Percentiles rank a stretch among this genome's conserved stretches.
Evolutionary conservation across 164 flowering plant genomes (phyloP).

Genomic region (Umbilicus rupestris): DNA sequence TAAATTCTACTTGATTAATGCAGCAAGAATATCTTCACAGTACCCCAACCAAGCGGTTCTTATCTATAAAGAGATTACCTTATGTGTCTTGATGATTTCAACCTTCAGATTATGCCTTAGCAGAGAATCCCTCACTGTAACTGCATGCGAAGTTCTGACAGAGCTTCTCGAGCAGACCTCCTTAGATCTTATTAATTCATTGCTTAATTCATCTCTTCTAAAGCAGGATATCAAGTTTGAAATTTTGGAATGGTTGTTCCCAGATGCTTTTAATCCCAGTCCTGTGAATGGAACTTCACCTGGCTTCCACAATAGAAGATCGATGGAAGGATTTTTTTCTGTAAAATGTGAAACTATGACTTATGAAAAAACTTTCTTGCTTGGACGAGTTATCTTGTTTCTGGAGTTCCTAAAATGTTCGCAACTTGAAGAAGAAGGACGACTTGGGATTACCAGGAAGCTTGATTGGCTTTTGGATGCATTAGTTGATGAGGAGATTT

Average conservation of each 20-base stretch:
- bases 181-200: constrained; percentile 45
- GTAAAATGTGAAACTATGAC: constrained; percentile 28
- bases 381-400: constrained; percentile 50
- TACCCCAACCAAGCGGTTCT: constrained; percentile 50
- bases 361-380: constrained; percentile 23
- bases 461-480: constrained; percentile 52
- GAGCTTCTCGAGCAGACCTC: constrained; percentile 70
- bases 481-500: constrained; percentile 49
- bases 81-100: constrained; percentile 46
- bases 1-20: constrained; percentile 76
- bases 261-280: constrained; percentile 16
- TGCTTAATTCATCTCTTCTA: constrained; percentile 54
- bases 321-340: constrained; percentile 33
- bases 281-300: constrained; percentile 13
- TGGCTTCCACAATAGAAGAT: constrained; percentile 7
- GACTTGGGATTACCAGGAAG: constrained; percentile 40
- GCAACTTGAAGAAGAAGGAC: constrained; percentile 45
- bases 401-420: constrained; percentile 51
- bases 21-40: constrained; percentile 54
- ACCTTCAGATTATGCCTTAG: constrained; percentile 44
- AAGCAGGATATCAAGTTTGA: constrained; percentile 37
- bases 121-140: constrained; percentile 34
- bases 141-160: constrained; percentile 46
- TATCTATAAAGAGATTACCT: constrained; percentile 43
- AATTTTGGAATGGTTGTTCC: constrained; percentile 63